phyloP scores from a whole-genome alignment of 1,284 basidiomycete genomes.

The Fomitopsis schrenkii region DNA sequence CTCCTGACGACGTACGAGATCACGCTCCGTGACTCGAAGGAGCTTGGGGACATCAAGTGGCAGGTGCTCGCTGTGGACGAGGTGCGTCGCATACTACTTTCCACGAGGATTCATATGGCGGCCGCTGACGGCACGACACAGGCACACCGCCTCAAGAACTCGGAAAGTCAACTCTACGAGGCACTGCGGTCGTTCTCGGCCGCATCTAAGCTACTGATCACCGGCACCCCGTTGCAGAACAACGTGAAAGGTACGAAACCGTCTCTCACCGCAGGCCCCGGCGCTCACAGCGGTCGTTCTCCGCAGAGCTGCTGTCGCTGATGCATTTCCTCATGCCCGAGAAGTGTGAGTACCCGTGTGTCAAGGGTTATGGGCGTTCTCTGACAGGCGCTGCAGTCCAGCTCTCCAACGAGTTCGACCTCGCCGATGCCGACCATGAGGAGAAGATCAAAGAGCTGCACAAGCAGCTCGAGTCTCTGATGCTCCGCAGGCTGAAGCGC shows the following conservation, averaged over 20 bases:
- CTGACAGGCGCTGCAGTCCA: constrained; percentile 22
- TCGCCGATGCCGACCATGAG: constrained; percentile 91
- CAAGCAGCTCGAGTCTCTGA: constrained; percentile 88
- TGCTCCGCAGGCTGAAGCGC: constrained; percentile 93
- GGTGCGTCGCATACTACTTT: constrained; percentile 36
- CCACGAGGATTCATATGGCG: background rate
- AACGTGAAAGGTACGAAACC: constrained; percentile 83
- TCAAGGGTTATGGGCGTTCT: constrained; percentile 2
- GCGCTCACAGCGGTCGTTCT: background rate
- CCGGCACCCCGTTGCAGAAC: constrained; percentile 98
- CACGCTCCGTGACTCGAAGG: constrained; percentile 86
- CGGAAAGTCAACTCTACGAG: constrained; percentile 96
- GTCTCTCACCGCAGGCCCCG: background rate
- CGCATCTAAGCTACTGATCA: constrained; percentile 93
- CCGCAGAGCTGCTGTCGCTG: constrained; percentile 84
- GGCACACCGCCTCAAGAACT: constrained; percentile 98
- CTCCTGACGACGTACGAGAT: constrained; percentile 97
- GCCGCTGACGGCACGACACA: constrained; percentile 24
- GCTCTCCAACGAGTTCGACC: constrained; percentile 91
- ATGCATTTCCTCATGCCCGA: constrained; percentile 99
- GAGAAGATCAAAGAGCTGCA: constrained; percentile 94
- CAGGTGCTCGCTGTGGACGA: constrained; percentile 96
- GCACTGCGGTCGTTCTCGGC: constrained; percentile 87
- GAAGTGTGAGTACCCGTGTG: constrained; percentile 64
- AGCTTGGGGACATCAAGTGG: constrained; percentile 95